Percentiles rank a stretch among this genome's conserved stretches.
Evolutionary conservation across 176 grass and related monocot species (phyloP).

Genomic region (Panicum miliaceum): DNA sequence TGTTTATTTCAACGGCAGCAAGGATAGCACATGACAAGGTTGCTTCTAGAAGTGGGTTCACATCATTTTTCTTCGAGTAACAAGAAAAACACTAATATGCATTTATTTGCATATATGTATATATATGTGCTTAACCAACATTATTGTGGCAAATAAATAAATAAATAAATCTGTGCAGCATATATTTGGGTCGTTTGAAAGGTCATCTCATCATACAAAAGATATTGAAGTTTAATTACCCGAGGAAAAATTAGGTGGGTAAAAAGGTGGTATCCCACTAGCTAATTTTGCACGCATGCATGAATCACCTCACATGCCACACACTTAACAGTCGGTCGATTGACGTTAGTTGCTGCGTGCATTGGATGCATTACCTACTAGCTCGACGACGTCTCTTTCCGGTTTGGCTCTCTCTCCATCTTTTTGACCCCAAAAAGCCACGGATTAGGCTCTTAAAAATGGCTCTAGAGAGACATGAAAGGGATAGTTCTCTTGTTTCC

Average conservation of each 20-base stretch:
- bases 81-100: background rate
- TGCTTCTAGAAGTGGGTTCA: constrained; percentile 7
- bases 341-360: constrained; percentile 25
- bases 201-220: constrained; percentile 19
- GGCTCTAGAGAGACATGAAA: constrained; percentile 70
- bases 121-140: background rate
- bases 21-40: background rate
- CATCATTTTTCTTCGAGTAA: background rate
- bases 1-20: background rate
- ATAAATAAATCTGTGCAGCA: background rate
- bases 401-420: constrained; percentile 38
- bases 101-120: background rate
- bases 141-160: background rate
- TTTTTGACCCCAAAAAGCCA: constrained; percentile 55
- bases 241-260: constrained; percentile 58
- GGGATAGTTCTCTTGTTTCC: constrained; percentile 60
- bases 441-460: constrained; percentile 54
- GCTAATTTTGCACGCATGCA: constrained; percentile 8
- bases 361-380: constrained; percentile 47
- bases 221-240: constrained; percentile 47
- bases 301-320: constrained; percentile 61
- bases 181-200: background rate
- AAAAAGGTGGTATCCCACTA: constrained; percentile 59
- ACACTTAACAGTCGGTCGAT: constrained; percentile 57
- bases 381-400: constrained; percentile 24